Evolutionary conservation across 768 basidiomycete genomes (phyloP).

Genomic region (Podaxis sp.): DNA sequence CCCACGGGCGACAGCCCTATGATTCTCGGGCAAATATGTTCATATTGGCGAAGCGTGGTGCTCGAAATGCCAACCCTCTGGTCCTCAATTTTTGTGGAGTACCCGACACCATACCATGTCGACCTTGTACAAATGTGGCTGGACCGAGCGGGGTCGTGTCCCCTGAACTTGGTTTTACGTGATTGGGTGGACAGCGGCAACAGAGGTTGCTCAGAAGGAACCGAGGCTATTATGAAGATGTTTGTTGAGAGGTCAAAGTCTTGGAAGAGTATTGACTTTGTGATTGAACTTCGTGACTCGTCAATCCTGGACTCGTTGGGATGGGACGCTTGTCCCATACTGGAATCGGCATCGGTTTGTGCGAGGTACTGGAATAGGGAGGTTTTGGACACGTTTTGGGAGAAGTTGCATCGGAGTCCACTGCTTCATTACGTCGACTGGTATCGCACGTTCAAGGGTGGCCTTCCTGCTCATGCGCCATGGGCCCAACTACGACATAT

Average conservation of each 20-base stretch:
- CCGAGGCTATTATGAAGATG: background rate
- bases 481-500: slow-evolving; percentile 8
- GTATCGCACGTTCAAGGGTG: background rate
- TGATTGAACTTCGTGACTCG: background rate
- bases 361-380: slow-evolving; percentile 1
- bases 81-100: slow-evolving; percentile 7
- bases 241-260: background rate
- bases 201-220: slow-evolving; percentile 5
- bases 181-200: slow-evolving; percentile 9
- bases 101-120: background rate
- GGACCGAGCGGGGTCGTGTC: background rate
- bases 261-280: slow-evolving; percentile 8
- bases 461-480: background rate
- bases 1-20: background rate
- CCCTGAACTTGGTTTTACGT: background rate
- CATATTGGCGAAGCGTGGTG: slow-evolving; percentile 4
- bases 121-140: slow-evolving; percentile 5
- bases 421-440: background rate
- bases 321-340: background rate
- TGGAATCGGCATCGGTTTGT: background rate
- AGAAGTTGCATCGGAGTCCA: slow-evolving; percentile 1
- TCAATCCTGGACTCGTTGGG: slow-evolving; percentile 1
- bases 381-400: slow-evolving; percentile 1
- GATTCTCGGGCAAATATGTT: slow-evolving; percentile 6
- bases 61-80: slow-evolving; percentile 2